Evolutionary conservation across 140 eudicot genomes (phyloP), one percentile per base, ranked within the genome.

Genomic region (Flaveria floridana): DNA sequence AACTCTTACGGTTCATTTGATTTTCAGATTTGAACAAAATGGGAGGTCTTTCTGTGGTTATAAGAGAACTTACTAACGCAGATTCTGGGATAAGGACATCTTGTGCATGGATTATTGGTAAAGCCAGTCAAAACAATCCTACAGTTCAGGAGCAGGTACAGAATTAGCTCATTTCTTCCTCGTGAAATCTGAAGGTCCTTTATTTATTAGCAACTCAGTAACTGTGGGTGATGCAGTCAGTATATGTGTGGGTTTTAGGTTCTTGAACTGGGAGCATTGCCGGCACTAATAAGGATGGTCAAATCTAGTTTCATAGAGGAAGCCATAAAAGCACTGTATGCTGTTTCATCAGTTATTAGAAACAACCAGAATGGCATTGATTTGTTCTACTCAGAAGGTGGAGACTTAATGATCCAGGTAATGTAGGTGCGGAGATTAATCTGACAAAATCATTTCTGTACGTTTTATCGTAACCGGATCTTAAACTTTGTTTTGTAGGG

Each of bases 61-160:
- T 90, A n/a, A 77, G 78, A 78, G 84, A 85, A 67, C 93, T 93
- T 71, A 77, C 79, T 53, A 76, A 89, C 79, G 30, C 85, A 61
- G 87, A 86, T 50, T 67, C 82, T 10, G 84, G 73, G 74, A 83
- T 86, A 58, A 85, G 96, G 82, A 82, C 59, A n/a, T 81, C 73
- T 77, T 82, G 87, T 76, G 98, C 97, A 13, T 93, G 88, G 97
- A 74, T 93, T 72, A 81, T 93, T 80, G 98, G 93, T 64, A 88
- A 85, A 85, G 98, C 97, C 70, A 81, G 88, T 82, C 97, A 93
- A 84, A 93, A 90, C 75, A 93, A 93, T 68, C 97, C 86, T 44
- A 59, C 85, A 77, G 88, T 93, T 83, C 97, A 93, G 86, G 79
- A 86, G 37, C 98, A 93, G 96, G 96, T 89, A 80, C 28, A 72